Evolutionary conservation across 2,329 filamentous ascomycete species (phyloP), one percentile per base, ranked within the genome.

Genomic region (Gaeumannomyces sp.): DNA sequence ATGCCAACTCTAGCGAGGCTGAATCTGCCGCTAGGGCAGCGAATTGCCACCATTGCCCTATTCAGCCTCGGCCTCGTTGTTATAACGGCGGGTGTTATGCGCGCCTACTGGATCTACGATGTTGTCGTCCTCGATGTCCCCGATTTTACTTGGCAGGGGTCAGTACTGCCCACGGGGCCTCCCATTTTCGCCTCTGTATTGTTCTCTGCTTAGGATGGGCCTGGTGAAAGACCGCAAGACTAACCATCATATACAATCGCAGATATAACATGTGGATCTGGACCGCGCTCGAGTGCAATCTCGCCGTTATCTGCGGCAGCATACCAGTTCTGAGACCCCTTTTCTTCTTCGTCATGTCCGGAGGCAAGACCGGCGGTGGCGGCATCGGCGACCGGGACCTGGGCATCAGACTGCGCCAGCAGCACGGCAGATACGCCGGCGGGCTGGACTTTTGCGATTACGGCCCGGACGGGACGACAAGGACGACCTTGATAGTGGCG

Each of bases 291-390:
- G 77, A 79, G 65, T 76, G 75, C 1, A 77, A 79, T 61, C 66
- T 79, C 27, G 77, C 76, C n/a, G 73, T 79, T 31, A 76, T 78
- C 33, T 78, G 76, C 61, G 77, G 76, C 22, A 78, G 75, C 58
- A 72, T 76, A 1, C 77, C 77, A 1, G 74, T 73, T 27, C 70
- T 79, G 19, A 71, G 70, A 64, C 66, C 70, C 7, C 62, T 74
- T 1, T 73, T 71, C 53, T 38, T 63, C 53, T 35, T 59, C 45
- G 45, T 63, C 29, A 59, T 59, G 6, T 59, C 57, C 10, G 25
- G 28, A 22, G 57, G 25, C 25, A 22, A 16, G 4, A 29, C 11
- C 25, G 57, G 28, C 25, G 11, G 16, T 6, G 28, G 57, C 57
- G 25, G 25, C 16, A 29, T 13, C 22, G n/a, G 57, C 57, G 57